Evolutionary conservation across 1,284 basidiomycete species (phyloP).

Genomic region (Mycena sp.): DNA sequence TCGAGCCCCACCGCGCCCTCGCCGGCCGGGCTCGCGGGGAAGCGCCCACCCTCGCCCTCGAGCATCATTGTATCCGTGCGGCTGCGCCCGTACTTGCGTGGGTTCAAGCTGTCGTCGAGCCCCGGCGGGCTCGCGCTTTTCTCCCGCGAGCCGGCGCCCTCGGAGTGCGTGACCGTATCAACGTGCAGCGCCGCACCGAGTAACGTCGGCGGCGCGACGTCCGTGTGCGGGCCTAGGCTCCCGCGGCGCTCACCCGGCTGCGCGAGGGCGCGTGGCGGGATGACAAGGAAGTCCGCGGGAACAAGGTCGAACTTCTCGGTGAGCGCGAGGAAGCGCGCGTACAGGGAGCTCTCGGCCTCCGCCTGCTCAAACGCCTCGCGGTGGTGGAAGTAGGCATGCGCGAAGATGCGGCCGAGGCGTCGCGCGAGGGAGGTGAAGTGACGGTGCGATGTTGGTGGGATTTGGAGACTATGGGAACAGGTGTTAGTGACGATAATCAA

Average conservation of each 20-base stretch:
- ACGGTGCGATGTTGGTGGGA: conserved; percentile 82
- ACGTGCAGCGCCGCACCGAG: conserved; percentile 50
- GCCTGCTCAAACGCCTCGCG: conserved; percentile 91
- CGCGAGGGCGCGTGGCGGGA: conserved; percentile 56
- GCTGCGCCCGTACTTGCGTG: conserved; percentile 63
- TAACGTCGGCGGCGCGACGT: conserved; percentile 58
- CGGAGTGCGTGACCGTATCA: conserved; percentile 5
- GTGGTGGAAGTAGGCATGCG: conserved; percentile 95
- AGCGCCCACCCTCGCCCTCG: conserved; percentile 27
- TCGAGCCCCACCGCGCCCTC: conserved; percentile 13
- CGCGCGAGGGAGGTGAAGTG: conserved; percentile 91
- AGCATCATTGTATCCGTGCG: conserved; percentile 84
- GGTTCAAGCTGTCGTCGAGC: conserved; percentile 50
- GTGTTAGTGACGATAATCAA: too few species aligned
- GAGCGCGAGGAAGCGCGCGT: conserved; percentile 90
- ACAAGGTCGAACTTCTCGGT: conserved; percentile 87
- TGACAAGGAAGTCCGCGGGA: conserved; percentile 83
- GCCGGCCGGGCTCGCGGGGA: conserved; percentile 17
- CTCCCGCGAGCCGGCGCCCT: not conserved
- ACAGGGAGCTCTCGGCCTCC: conserved; percentile 91
- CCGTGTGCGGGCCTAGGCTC: conserved; percentile 42
- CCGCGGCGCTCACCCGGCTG: conserved; percentile 34
- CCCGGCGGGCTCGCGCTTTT: conserved; percentile 24
- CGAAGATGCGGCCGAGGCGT: conserved; percentile 93
- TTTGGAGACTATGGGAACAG: conserved; percentile 65